Percentiles rank a stretch among this genome's conserved stretches.
Evolutionary conservation across 495 filamentous ascomycete genomes (phyloP).

Genomic region (Trypethelium eluteriae): DNA sequence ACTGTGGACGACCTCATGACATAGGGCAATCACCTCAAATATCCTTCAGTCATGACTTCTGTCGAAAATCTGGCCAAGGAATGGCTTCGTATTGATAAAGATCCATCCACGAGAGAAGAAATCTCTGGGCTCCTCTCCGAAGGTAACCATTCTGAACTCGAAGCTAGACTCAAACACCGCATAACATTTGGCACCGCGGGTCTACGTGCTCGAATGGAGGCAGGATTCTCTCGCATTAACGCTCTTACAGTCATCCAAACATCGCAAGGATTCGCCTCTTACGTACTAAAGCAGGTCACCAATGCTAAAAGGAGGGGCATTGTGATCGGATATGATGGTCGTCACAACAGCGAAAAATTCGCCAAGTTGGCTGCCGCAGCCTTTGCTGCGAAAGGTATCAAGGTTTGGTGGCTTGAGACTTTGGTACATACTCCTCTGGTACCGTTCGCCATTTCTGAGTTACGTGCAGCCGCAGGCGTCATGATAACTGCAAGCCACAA

Average conservation of each 20-base stretch:
- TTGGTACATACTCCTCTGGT: constrained; percentile 59
- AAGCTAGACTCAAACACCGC: constrained; percentile 50
- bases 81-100: constrained; percentile 61
- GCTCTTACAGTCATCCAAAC: constrained; percentile 63
- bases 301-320: constrained; percentile 40
- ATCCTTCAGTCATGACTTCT: constrained; percentile 2
- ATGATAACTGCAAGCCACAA: constrained; percentile 73
- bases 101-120: constrained; percentile 50
- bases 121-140: constrained; percentile 49
- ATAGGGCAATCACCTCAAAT: not conserved
- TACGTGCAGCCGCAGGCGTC: constrained; percentile 55
- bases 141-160: constrained; percentile 46
- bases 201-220: constrained; percentile 60
- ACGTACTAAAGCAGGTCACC: constrained; percentile 42
- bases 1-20: not conserved
- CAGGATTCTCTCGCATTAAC: constrained; percentile 65
- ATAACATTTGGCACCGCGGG: constrained; percentile 66
- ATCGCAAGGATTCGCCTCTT: constrained; percentile 61
- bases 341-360: constrained; percentile 59
- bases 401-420: constrained; percentile 53
- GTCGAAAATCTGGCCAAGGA: constrained; percentile 35
- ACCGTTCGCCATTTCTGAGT: constrained; percentile 54
- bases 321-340: constrained; percentile 62
- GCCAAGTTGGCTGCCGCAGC: constrained; percentile 57
- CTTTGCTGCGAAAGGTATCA: constrained; percentile 54